Percentiles rank a stretch among this genome's conserved stretches.
phyloP scores from a whole-genome alignment of 192 early-diverging fungal species.

The Gaertneriomyces sp. region DNA sequence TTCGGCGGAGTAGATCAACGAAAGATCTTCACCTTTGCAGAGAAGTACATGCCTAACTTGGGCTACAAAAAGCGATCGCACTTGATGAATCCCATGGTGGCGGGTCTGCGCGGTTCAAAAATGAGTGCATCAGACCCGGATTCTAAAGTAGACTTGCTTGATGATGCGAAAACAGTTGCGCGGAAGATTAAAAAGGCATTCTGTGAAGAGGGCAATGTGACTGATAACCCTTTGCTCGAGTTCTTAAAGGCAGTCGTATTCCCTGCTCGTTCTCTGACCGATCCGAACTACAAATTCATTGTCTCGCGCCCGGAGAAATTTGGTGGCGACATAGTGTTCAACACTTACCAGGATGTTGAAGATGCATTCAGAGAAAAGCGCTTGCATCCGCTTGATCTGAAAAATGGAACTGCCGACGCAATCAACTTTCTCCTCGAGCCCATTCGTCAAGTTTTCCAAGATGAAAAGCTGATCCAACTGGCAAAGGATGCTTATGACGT shows the following conservation, averaged over 20 bases:
- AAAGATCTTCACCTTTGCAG: conserved; percentile 98
- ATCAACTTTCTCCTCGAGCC: conserved; percentile 86
- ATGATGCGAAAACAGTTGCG: conserved; percentile 70
- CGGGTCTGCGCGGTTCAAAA: conserved; percentile 88
- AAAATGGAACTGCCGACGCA: conserved; percentile 75
- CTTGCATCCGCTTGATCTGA: conserved; percentile 93
- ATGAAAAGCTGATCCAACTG: conserved; percentile 67
- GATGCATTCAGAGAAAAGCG: conserved; percentile 81
- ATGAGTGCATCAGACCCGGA: conserved; percentile 96
- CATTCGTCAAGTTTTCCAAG: conserved; percentile 69
- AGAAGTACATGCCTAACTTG: conserved; percentile 87
- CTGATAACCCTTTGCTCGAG: conserved; percentile 85
- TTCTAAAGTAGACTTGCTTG: conserved; percentile 96
- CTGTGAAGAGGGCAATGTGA: conserved; percentile 93
- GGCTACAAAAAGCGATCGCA: conserved; percentile 97
- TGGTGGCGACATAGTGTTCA: conserved; percentile 83
- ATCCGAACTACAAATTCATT: conserved; percentile 38
- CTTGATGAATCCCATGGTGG: conserved; percentile 98
- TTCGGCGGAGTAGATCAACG: conserved; percentile 96
- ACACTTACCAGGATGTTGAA: conserved; percentile 66
- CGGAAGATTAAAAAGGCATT: conserved; percentile 93
- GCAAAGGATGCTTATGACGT: conserved; percentile 82
- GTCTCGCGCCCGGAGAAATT: conserved; percentile 82
- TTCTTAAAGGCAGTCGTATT: conserved; percentile 91
- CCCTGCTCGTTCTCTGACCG: conserved; percentile 71